Percentiles rank a stretch among this genome's conserved stretches.
These are phyloP conservation scores for Zymoseptoria tritici DNA, from an alignment of 2,329 filamentous ascomycete genomes.

Conservation along the genomic window DNA sequence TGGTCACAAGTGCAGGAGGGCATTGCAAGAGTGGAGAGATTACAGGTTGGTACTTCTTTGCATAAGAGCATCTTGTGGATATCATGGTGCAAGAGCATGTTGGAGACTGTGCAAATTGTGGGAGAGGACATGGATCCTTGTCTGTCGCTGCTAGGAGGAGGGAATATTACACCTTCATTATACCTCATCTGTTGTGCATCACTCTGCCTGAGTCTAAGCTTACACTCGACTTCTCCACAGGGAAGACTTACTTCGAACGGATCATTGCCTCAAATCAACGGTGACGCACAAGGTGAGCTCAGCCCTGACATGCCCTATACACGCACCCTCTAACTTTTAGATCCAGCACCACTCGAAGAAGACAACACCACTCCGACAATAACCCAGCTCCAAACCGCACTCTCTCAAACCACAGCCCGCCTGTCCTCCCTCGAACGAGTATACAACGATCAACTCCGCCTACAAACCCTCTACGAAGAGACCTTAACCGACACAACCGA, in stretches of 20 bases:
- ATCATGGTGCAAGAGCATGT: background rate
- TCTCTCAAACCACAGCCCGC: constrained; percentile 21
- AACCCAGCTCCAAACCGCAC: constrained; percentile 22
- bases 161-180: background rate
- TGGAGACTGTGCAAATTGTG: background rate
- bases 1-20: constrained; percentile 28
- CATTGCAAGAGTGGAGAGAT: constrained; percentile 25
- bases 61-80: background rate
- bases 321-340: background rate
- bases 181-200: background rate
- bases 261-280: constrained; percentile 16
- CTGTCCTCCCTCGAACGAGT: constrained; percentile 23
- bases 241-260: constrained; percentile 18
- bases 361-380: constrained; percentile 17
- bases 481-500: constrained; percentile 28
- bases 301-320: background rate
- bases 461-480: constrained; percentile 35
- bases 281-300: constrained; percentile 15
- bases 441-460: constrained; percentile 19
- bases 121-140: background rate
- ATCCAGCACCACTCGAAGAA: background rate
- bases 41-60: constrained; percentile 10
- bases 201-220: background rate
- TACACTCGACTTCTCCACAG: constrained; percentile 1
- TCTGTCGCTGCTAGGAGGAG: background rate